Percentiles rank a stretch among this genome's conserved stretches.
Evolutionary conservation across 2,329 filamentous ascomycete species (phyloP).

Genomic region (Sporothrix protearum): DNA sequence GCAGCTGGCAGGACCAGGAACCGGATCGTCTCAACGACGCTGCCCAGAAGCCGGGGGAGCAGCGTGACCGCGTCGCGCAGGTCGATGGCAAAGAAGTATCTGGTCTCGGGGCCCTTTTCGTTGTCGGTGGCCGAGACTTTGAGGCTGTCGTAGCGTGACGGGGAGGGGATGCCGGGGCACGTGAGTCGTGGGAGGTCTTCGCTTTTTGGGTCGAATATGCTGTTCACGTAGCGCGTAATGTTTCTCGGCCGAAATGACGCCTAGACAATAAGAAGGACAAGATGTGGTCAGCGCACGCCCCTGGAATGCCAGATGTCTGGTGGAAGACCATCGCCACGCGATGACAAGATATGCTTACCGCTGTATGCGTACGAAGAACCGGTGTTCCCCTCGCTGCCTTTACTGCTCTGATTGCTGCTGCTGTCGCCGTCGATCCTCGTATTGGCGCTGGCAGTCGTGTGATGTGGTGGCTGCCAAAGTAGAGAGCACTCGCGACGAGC

Average conservation of each 20-base stretch:
- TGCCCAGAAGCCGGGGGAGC: slow-evolving; percentile 50
- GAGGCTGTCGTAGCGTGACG: slow-evolving; percentile 25
- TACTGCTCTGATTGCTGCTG: not conserved
- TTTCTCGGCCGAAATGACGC: slow-evolving; percentile 1
- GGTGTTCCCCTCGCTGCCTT: too few relatives aligned
- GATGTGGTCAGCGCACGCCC: not conserved
- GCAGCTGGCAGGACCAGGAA: slow-evolving; percentile 47
- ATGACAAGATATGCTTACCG: not conserved
- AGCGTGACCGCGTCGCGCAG: slow-evolving; percentile 44
- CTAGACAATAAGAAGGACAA: not conserved
- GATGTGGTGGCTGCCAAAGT: slow-evolving; percentile 23
- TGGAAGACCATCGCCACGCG: not conserved
- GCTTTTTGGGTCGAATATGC: slow-evolving; percentile 26
- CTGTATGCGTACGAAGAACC: not conserved
- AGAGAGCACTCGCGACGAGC: slow-evolving; percentile 23
- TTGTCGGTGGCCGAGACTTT: slow-evolving; percentile 16
- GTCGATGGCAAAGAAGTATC: slow-evolving; percentile 54
- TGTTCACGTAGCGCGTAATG: slow-evolving; percentile 25
- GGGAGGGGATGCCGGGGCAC: slow-evolving; percentile 17
- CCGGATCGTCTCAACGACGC: slow-evolving; percentile 39
- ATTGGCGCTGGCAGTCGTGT: not conserved
- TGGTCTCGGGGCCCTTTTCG: not conserved
- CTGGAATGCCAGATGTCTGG: not conserved
- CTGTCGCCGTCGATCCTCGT: not conserved
- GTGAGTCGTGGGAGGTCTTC: slow-evolving; percentile 24